Percentiles rank a stretch among this genome's conserved stretches.
Evolutionary conservation across 345 rosid genomes (phyloP).

Genomic region (Sapria himalayana): DNA sequence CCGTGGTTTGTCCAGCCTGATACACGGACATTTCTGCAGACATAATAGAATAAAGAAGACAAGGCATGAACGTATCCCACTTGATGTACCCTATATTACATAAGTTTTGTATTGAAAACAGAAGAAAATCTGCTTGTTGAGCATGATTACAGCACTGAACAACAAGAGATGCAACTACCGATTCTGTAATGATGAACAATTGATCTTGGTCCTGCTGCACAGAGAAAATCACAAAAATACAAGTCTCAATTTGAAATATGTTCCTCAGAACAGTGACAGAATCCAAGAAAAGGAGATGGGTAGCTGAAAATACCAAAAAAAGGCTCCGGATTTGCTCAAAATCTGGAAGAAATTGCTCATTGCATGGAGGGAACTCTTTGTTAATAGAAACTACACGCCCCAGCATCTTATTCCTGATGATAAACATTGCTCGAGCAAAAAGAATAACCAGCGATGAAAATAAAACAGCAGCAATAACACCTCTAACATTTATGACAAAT

Average conservation of each 20-base stretch:
- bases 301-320: conserved; percentile 28
- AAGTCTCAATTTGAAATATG: too few species aligned
- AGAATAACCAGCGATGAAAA: too few species aligned
- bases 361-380: conserved; percentile 71
- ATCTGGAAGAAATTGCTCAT: conserved; percentile 73
- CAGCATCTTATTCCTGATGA: conserved; percentile 58
- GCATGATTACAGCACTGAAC: conserved; percentile 66
- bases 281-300: neutral
- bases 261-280: too few species aligned
- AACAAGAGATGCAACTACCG: conserved; percentile 60
- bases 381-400: conserved; percentile 73
- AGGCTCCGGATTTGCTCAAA: conserved; percentile 72
- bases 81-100: conserved; percentile 53
- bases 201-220: conserved; percentile 62
- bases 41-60: conserved; percentile 69
- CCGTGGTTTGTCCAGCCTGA: conserved; percentile 39
- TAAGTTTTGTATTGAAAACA: conserved; percentile 65
- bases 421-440: too few species aligned
- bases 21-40: conserved; percentile 41
- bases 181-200: conserved; percentile 54
- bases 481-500: too few species aligned
- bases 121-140: conserved; percentile 80
- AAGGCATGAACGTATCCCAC: conserved; percentile 72
- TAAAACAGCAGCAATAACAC: too few species aligned
- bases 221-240: too few species aligned